These are phyloP conservation scores for Macrotyloma uniflorum DNA, from an alignment of 306 rosid genomes.

Conservation along the genomic window DNA sequence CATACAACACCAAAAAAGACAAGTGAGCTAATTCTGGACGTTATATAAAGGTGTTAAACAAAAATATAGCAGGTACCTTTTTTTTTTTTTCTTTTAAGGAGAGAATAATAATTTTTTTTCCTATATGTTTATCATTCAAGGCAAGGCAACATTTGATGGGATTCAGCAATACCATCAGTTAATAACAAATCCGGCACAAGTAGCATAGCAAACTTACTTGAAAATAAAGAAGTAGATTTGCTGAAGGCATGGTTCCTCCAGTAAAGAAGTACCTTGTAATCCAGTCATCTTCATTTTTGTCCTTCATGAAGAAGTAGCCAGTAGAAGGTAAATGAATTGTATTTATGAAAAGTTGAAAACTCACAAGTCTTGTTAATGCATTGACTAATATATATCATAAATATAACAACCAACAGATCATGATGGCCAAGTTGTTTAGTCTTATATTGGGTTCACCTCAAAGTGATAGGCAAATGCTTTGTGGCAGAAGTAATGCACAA, in stretches of 20 bases:
- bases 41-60: neutral
- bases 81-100: neutral
- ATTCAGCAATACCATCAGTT: neutral
- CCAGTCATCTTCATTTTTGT: slow-evolving; percentile 87
- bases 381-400: slow-evolving; percentile 9
- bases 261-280: slow-evolving; percentile 83
- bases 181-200: slow-evolving; percentile 22
- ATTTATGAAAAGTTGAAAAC: neutral
- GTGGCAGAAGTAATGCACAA: slow-evolving; percentile 86
- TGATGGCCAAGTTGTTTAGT: slow-evolving; percentile 3
- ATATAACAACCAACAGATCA: slow-evolving; percentile 19
- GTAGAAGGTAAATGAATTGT: neutral
- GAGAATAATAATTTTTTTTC: neutral
- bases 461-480: slow-evolving; percentile 87
- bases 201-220: slow-evolving; percentile 57
- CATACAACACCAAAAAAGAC: slow-evolving; percentile 19
- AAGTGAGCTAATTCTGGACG: neutral
- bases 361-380: neutral
- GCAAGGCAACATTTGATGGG: neutral
- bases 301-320: slow-evolving; percentile 50
- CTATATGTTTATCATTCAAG: neutral
- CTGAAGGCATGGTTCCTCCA: slow-evolving; percentile 96
- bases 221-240: slow-evolving; percentile 88
- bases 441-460: slow-evolving; percentile 60
- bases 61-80: neutral